Evolutionary conservation across 169 alveolate genomes (phyloP), one percentile per base, ranked within the genome.

Genomic region (Plasmodium gallinaceum): DNA sequence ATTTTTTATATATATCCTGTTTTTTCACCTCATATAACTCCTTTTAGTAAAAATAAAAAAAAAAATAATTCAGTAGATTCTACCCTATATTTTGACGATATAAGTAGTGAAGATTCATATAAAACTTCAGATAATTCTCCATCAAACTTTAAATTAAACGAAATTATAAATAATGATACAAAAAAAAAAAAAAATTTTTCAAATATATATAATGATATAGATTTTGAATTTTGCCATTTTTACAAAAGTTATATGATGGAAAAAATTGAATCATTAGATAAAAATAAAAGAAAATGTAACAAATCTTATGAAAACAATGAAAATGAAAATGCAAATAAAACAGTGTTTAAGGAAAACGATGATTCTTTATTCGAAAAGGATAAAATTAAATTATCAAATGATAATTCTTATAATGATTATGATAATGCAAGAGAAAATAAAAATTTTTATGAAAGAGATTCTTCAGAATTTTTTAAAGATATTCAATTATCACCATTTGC

Each of bases 401-500:
- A 4, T 0, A 7, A 6, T 39, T 6, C 52, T 22, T 65, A n/a
- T 65, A 61, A 61, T 18, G 14, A 10, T 22, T 14, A 18, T 12
- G 14, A 7, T 22, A 54, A n/a, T n/a, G 4, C 5, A 45, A 42
- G 39, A 48, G 20, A 3, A 45, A 18, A 20, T 37, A 39, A 83
- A 22, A 20, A 22, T 9, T 37, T 7, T 26, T 24, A 37, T 16
- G 45, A 52, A 24, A 75, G 45, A 5, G 14, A 61, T 37, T 2
- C 0, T 2, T 32, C 32, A 8, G 18, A 54, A 20, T 52, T 60
- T 20, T 83, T 83, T 61, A 22, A 62, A 48, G 91, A 83, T 10
- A 83, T 83, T 8, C 74, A 83, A 32, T 43, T 72, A 18, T 83
- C 91, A 24, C 91, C 91, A 18, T n/a, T 83, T 52, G 52, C 70